A percentile compares a stretch with the other conserved stretches of the same genome.
phyloP scores from a whole-genome alignment of 2,329 filamentous ascomycete genomes.

The Lachnellula suecica region DNA sequence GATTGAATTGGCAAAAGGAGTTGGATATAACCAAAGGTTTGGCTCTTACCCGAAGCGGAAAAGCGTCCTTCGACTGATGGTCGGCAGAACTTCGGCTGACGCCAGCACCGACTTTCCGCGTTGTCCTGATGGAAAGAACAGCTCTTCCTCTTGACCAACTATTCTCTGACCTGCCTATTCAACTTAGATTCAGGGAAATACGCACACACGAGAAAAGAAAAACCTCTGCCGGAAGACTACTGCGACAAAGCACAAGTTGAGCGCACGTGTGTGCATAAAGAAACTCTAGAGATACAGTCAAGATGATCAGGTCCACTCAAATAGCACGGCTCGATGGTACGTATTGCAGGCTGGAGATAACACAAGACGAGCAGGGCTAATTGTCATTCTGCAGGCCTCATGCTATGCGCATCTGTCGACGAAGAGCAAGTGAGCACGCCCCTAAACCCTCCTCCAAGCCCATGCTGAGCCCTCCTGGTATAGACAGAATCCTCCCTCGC shows the following conservation, averaged over 20 bases:
- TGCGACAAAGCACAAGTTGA: background rate
- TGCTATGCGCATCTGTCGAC: slow-evolving; percentile 92
- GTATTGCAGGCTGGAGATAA: background rate
- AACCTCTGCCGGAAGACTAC: background rate
- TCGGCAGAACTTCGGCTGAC: too few relatives aligned
- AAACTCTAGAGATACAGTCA: slow-evolving; percentile 12
- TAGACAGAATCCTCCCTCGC: slow-evolving; percentile 72
- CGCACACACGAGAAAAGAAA: too few relatives aligned
- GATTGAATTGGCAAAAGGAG: too few relatives aligned
- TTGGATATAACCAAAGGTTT: too few relatives aligned
- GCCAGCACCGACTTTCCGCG: too few relatives aligned
- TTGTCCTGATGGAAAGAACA: too few relatives aligned
- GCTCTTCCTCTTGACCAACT: too few relatives aligned
- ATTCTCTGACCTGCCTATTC: too few relatives aligned
- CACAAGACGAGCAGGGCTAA: background rate
- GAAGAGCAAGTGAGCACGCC: slow-evolving; percentile 66
- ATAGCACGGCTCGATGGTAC: slow-evolving; percentile 90
- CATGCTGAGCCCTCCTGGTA: slow-evolving; percentile 9
- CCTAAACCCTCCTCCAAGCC: slow-evolving; percentile 1
- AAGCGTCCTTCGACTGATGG: too few relatives aligned
- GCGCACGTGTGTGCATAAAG: background rate
- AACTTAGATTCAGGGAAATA: too few relatives aligned
- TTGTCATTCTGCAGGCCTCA: slow-evolving; percentile 64
- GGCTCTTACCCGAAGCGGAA: too few relatives aligned
- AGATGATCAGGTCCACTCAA: slow-evolving; percentile 82